Evolutionary conservation across 2,329 filamentous ascomycete species (phyloP), one percentile per base, ranked within the genome.

Genomic region (Botrytis porri): DNA sequence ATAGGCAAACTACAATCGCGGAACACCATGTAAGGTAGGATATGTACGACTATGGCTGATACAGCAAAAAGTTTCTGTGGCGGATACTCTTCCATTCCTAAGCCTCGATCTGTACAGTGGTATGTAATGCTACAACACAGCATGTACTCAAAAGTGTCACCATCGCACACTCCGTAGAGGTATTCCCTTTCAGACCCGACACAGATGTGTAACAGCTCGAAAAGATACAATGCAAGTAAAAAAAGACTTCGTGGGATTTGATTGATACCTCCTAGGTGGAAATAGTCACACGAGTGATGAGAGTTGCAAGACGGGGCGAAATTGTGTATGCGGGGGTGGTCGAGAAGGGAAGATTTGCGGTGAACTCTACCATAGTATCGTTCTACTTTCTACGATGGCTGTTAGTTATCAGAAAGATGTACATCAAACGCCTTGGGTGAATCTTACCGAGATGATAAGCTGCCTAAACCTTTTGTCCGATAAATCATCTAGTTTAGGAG

Each of bases 81-180:
- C n/a, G n/a, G n/a, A n/a, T n/a, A n/a, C n/a, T n/a, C n/a, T n/a
- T n/a, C n/a, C n/a, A n/a, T n/a, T n/a, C n/a, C n/a, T n/a, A n/a
- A 39, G 14, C 39, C 41, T 43, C 10, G 25, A 10, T 29, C 25
- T 54, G 2, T 25, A 54, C 3, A 29, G 51, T 16, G 1, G 51
- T 16, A 18, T 29, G 51, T 4, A 29, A 54, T 14, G 6, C n/a
- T 29, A 16, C 25, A 14, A 54, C 16, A 29, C 12, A 29, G 16
- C 14, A n/a, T 8, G 20, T 22, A 5, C 32, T 35, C 1, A 32
- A 35, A 20, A 59, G 0, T 18, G 5, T 14, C 1, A 18, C 1
- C 3, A 2, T 3, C 2, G 25, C 20, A 45, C 18, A 8, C 18
- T 45, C 0, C 4, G 1, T n/a, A 1, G 25, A 14, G 1, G 4